These are phyloP conservation scores for Blastosporella zonata DNA, from an alignment of 1,284 basidiomycete genomes.

Conservation along the genomic window DNA sequence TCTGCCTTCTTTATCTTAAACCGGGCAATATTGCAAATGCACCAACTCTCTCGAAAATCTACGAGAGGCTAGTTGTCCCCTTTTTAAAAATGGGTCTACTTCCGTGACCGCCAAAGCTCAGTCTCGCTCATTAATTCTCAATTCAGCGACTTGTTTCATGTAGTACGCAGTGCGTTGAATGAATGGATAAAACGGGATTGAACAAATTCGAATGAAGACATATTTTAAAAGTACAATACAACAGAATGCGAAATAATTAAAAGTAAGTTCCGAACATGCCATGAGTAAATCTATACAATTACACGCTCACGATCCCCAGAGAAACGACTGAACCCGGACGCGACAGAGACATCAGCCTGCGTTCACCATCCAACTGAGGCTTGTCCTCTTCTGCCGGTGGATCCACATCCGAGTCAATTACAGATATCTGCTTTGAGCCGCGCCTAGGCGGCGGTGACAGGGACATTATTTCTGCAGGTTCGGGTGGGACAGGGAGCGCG, in stretches of 20 bases:
- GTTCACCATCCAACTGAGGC: conserved; percentile 20
- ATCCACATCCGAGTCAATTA: conserved; percentile 24
- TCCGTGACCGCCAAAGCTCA: no score
- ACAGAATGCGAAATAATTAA: conserved; percentile 15
- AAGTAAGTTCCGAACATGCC: neutral
- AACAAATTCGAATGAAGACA: conserved; percentile 2
- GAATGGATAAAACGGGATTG: neutral
- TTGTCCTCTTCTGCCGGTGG: conserved; percentile 22
- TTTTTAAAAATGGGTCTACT: no score
- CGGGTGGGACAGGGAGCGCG: conserved; percentile 32
- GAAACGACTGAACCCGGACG: conserved; percentile 45
- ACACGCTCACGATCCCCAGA: conserved; percentile 41
- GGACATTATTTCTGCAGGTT: conserved; percentile 44
- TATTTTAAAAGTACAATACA: no score
- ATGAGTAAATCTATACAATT: conserved; percentile 19
- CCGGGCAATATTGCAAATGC: no score
- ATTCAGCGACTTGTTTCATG: no score
- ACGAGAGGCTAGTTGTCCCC: no score
- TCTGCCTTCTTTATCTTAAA: no score
- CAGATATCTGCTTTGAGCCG: conserved; percentile 40
- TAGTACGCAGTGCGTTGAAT: no score
- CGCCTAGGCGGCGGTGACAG: conserved; percentile 61
- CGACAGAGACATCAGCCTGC: conserved; percentile 38
- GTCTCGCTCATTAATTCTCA: no score
- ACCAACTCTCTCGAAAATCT: no score